Conservation (phyloP, 2,329 filamentous ascomycete genomes). For the Emergomyces africanus region DNA sequence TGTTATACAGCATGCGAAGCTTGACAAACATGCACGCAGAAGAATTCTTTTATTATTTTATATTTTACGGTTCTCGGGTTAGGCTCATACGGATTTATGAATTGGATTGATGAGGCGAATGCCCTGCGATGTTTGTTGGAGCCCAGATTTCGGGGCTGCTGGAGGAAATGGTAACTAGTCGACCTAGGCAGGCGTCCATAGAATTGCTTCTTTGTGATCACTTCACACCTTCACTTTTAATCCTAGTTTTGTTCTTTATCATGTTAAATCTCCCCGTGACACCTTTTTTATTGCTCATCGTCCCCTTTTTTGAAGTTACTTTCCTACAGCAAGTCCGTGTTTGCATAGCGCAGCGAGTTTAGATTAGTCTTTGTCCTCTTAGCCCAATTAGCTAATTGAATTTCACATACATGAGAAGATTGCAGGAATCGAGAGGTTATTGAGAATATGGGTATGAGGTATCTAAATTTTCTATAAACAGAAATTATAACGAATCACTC, state of each 20-base stretch:
- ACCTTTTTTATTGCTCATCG: neutral
- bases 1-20: neutral
- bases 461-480: neutral
- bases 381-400: neutral
- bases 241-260: neutral
- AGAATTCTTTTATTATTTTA: neutral
- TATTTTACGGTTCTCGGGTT: neutral
- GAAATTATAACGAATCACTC: neutral
- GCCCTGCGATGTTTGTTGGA: neutral
- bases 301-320: neutral
- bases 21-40: neutral
- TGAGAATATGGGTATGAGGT: neutral
- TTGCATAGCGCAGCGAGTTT: slow-evolving; percentile 3
- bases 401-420: neutral
- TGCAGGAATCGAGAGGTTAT: neutral
- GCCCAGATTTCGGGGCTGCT: neutral
- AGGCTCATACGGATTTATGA: neutral
- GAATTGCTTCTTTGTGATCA: neutral
- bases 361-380: neutral
- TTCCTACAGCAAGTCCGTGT: neutral
- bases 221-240: neutral
- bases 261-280: neutral
- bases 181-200: neutral
- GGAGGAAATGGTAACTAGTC: neutral
- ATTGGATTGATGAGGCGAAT: neutral